Conservation (phyloP, 805 yeast species). For the Cyberlindnera petersonii region DNA sequence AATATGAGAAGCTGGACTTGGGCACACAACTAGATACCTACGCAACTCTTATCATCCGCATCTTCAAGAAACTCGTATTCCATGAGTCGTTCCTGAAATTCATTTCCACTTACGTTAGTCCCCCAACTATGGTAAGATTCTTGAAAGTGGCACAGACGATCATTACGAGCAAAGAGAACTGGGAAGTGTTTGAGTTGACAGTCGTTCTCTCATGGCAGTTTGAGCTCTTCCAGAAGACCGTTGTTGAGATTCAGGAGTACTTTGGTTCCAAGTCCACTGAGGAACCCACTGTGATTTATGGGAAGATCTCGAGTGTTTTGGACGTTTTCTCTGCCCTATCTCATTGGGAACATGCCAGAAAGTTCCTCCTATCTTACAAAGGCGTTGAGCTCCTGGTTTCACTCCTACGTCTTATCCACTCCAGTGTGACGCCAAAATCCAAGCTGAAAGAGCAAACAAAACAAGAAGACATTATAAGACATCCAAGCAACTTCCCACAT, state of each 20-base stretch:
- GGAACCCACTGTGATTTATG: slow-evolving; percentile 27
- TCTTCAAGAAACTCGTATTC: slow-evolving; percentile 28
- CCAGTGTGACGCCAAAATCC: slow-evolving; percentile 31
- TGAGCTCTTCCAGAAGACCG: slow-evolving; percentile 28
- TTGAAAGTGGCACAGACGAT: slow-evolving; percentile 31
- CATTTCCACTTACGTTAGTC: slow-evolving; percentile 19
- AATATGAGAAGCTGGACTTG: slow-evolving; percentile 20
- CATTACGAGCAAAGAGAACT: slow-evolving; percentile 33
- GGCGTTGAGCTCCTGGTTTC: slow-evolving; percentile 33
- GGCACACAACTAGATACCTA: slow-evolving; percentile 14
- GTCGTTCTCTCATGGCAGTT: slow-evolving; percentile 38
- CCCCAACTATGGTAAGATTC: slow-evolving; percentile 17
- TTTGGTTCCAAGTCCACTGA: slow-evolving; percentile 21
- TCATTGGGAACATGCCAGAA: slow-evolving; percentile 33
- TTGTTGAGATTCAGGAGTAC: slow-evolving; percentile 22
- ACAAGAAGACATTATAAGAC: slow-evolving; percentile 13
- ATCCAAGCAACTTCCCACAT: slow-evolving; percentile 47
- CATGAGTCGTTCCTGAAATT: slow-evolving; percentile 36
- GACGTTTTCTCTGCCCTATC: slow-evolving; percentile 33
- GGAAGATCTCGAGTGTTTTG: slow-evolving; percentile 26
- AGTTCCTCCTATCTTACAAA: slow-evolving; percentile 34
- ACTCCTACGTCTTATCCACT: slow-evolving; percentile 31
- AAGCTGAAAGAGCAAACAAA: slow-evolving; percentile 23
- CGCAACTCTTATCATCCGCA: slow-evolving; percentile 25
- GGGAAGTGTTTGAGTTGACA: slow-evolving; percentile 37